Evolutionary conservation across 2,329 filamentous ascomycete genomes (phyloP).

Genomic region (Ciborinia camelliae): DNA sequence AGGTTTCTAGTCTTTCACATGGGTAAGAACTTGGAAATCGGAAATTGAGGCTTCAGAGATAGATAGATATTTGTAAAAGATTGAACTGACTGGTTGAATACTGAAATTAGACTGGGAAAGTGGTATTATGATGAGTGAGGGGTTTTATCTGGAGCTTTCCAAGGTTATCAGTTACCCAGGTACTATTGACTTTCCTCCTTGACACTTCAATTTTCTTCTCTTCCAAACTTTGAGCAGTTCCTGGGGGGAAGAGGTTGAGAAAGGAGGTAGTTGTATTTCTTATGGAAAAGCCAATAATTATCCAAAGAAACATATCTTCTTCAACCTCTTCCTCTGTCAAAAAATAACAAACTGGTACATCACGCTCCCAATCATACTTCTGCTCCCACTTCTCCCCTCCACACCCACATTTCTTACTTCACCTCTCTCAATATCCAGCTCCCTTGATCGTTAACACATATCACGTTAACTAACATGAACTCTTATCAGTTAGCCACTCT

Average conservation of each 20-base stretch:
- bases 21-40: neutral
- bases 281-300: neutral
- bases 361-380: too few relatives aligned
- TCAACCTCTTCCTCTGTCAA: neutral
- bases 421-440: too few relatives aligned
- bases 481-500: neutral
- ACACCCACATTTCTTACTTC: neutral
- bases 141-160: neutral
- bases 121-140: neutral
- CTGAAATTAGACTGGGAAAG: neutral
- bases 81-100: neutral
- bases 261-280: neutral
- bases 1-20: neutral
- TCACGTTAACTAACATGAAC: neutral
- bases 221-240: neutral
- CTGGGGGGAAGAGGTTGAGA: neutral
- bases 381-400: fast-evolving
- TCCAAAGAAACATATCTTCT: neutral
- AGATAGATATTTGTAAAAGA: neutral
- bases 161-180: neutral
- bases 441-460: neutral
- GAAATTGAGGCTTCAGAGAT: neutral
- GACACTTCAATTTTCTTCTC: neutral
- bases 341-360: neutral
- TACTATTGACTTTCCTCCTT: neutral